Conservation (phyloP, 2,329 filamentous ascomycete species). For the Fusarium sublunatum region DNA sequence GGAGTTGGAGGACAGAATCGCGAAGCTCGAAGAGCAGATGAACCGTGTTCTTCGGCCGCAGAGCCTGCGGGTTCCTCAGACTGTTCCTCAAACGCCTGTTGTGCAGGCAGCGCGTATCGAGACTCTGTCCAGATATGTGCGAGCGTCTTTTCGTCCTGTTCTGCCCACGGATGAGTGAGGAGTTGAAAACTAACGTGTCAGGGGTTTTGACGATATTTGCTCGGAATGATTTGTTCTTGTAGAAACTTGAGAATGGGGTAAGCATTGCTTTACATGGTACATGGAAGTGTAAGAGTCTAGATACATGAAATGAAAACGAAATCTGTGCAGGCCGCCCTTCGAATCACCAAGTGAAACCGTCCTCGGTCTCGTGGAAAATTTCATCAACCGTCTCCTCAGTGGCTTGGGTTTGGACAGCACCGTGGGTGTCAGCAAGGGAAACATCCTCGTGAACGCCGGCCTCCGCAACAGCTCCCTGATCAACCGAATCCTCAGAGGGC, state of each 20-base stretch:
- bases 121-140: conserved; percentile 6
- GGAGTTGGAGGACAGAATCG: conserved; percentile 25
- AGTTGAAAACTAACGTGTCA: background rate
- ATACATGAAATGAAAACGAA: conserved; percentile 5
- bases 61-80: background rate
- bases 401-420: background rate
- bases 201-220: background rate
- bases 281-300: background rate
- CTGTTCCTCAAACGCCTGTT: background rate
- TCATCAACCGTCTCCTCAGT: background rate
- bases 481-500: background rate
- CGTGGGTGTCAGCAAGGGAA: background rate
- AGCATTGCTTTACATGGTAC: conserved; percentile 15
- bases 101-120: background rate
- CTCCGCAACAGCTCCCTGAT: background rate
- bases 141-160: conserved; percentile 6
- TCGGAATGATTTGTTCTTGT: background rate
- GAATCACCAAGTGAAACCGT: conserved; percentile 30
- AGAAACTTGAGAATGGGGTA: background rate
- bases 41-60: background rate
- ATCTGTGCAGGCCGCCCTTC: background rate
- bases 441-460: background rate
- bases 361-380: conserved; percentile 21
- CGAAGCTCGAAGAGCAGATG: conserved; percentile 27
- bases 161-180: background rate